phyloP scores from a whole-genome alignment of 352 stramenopile genomes.

The Pythium periplocum region DNA sequence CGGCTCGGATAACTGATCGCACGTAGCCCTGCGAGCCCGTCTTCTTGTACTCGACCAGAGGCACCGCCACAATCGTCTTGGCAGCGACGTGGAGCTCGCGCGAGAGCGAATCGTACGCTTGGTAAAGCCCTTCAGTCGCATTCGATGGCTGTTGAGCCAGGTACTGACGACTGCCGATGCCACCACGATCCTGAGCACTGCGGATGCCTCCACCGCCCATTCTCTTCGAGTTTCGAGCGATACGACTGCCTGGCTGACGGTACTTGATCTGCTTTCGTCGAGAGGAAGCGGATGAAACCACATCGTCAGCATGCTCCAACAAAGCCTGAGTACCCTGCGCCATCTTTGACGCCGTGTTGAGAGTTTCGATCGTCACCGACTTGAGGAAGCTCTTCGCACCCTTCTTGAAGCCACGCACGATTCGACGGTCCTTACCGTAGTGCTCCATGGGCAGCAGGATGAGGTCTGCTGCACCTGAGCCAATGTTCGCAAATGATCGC shows the following conservation, averaged over 20 bases:
- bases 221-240: constrained; percentile 70
- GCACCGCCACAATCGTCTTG: constrained; percentile 86
- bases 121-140: constrained; percentile 71
- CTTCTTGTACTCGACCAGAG: constrained; percentile 89
- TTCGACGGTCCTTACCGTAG: constrained; percentile 71
- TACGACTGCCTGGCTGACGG: constrained; percentile 67
- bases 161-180: constrained; percentile 80
- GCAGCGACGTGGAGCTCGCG: constrained; percentile 78
- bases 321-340: constrained; percentile 78
- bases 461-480: constrained; percentile 74
- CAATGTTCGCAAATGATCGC: constrained; percentile 84
- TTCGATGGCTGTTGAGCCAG: constrained; percentile 77
- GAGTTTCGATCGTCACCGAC: constrained; percentile 83
- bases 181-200: constrained; percentile 60
- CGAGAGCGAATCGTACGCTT: constrained; percentile 83
- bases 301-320: constrained; percentile 78
- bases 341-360: constrained; percentile 82
- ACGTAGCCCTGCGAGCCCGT: constrained; percentile 87
- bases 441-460: constrained; percentile 86
- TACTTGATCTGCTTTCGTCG: constrained; percentile 77
- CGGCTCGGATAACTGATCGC: constrained; percentile 82
- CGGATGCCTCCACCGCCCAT: constrained; percentile 78
- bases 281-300: constrained; percentile 61
- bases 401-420: constrained; percentile 84
- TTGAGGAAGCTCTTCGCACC: constrained; percentile 85